Evolutionary conservation across 139 green algal species (phyloP).

Genomic region (Zygnema circumcarinatum): DNA sequence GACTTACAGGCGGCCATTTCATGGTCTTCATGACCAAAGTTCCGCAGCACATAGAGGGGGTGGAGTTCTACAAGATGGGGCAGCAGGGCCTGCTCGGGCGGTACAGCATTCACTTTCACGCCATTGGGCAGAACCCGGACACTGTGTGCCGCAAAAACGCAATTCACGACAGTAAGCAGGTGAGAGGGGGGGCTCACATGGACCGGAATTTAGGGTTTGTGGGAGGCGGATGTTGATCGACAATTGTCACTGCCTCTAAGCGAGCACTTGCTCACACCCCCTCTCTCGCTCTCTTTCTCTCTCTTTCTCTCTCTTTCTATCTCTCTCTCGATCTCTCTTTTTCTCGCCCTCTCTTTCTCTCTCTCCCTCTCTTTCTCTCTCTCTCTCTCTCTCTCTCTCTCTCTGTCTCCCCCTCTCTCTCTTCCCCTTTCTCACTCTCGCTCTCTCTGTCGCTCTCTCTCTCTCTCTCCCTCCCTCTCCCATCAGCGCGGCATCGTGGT

Average conservation of each 20-base stretch:
- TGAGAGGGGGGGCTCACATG: neutral
- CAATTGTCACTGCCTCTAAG: neutral
- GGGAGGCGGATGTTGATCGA: neutral
- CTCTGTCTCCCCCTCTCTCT: neutral
- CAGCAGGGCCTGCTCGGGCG: constrained; percentile 55
- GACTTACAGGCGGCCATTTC: constrained; percentile 41
- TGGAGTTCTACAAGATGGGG: constrained; percentile 52
- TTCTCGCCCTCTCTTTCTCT: neutral
- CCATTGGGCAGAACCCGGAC: constrained; percentile 55
- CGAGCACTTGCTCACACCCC: neutral
- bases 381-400: neutral
- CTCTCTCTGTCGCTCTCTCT: neutral
- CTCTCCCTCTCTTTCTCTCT: no score
- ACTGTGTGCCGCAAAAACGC: constrained; percentile 30
- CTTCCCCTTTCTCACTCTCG: neutral
- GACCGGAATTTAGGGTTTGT: neutral
- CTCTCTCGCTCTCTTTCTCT: neutral
- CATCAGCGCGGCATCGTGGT: constrained; percentile 47
- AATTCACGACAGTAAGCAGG: constrained; percentile 60
- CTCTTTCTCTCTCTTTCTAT: neutral
- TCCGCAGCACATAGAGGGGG: constrained; percentile 36
- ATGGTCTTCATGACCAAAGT: constrained; percentile 39
- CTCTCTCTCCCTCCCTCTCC: neutral
- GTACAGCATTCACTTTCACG: constrained; percentile 59
- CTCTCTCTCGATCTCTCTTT: neutral